Evolutionary conservation across 225 moss, liverwort and hornwort genomes (phyloP).

Genomic region (Marchantia polymorpha): DNA sequence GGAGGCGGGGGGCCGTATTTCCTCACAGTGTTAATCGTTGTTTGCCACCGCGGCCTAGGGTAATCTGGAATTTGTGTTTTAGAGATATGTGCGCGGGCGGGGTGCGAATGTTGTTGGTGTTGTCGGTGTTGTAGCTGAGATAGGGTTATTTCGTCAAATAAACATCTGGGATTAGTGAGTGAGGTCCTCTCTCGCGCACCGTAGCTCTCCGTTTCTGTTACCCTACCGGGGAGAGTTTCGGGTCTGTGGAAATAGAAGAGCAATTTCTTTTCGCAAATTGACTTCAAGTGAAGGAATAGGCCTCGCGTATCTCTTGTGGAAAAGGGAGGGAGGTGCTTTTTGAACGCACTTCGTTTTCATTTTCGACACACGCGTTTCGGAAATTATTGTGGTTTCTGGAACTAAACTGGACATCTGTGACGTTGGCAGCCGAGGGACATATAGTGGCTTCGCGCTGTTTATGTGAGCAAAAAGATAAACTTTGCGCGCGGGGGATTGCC

Average conservation of each 20-base stretch:
- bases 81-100: conserved; percentile 4
- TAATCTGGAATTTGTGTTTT: conserved; percentile 5
- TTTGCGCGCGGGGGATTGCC: neutral
- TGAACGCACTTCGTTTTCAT: neutral
- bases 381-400: neutral
- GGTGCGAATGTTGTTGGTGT: neutral
- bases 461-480: neutral
- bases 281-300: conserved; percentile 6
- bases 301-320: neutral
- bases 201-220: conserved; percentile 13
- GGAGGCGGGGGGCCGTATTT: neutral
- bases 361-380: neutral
- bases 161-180: conserved; percentile 6
- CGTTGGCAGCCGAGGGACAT: conserved; percentile 7
- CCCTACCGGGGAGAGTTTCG: conserved; percentile 5
- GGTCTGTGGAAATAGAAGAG: conserved; percentile 8
- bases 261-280: conserved; percentile 19
- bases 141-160: neutral
- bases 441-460: conserved; percentile 11
- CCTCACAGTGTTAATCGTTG: conserved; percentile 7
- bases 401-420: conserved; percentile 14
- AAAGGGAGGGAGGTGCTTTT: neutral
- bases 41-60: conserved; percentile 3
- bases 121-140: neutral
- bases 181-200: neutral